Base-by-base conservation (phyloP, 345 rosid species). In the Gossypium rotundifolium region DNA sequence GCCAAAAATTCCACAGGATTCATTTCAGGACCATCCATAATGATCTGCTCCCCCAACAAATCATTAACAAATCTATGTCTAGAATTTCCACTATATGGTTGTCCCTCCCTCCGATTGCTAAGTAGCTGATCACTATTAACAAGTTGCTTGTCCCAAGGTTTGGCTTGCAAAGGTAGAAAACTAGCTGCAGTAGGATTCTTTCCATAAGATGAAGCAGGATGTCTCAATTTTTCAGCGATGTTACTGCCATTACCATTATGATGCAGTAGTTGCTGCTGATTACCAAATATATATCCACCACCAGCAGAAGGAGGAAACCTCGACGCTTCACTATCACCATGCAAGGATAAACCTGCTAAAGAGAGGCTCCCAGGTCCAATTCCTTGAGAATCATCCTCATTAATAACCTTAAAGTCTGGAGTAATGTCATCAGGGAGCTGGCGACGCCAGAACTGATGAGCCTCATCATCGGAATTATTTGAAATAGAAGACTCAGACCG, bases 341-440 rank as follows among this genome's bases (percentile, higher is more conserved):
- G 89, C 78, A 93, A 84, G 1, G 97, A 95, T 81, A 91, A 85
- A 71, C 88, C 85, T 23, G 89, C 82, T 71, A 93, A 82, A 76
- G 97, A 93, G 16, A 93, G 84, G 51, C 88, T 85, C 54, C 82
- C 85, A 69, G 59, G 10, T 20, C 72, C 90, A 60, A 84, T 55
- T 61, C 87, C 90, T 63, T 84, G 93, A 12, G 96, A 81, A 52
- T 86, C 94, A 76, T 90, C 98, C 79, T 93, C 96, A 58, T 83
- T 83, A 86, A 86, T 81, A 62, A 91, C 85, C 84, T 88, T 88
- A 75, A 95, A 95, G 74, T 95, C 98, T 11, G 98, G 99, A 45
- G 99, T 93, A 65, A 93, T 89, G 80, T 93, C 97, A 77, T 93
- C 98, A 22, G 99, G 98, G 55, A 96, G 96, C 81, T 96, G 97